Evolutionary conservation across 306 rosid species (phyloP).

Genomic region (Casuarina glauca): DNA sequence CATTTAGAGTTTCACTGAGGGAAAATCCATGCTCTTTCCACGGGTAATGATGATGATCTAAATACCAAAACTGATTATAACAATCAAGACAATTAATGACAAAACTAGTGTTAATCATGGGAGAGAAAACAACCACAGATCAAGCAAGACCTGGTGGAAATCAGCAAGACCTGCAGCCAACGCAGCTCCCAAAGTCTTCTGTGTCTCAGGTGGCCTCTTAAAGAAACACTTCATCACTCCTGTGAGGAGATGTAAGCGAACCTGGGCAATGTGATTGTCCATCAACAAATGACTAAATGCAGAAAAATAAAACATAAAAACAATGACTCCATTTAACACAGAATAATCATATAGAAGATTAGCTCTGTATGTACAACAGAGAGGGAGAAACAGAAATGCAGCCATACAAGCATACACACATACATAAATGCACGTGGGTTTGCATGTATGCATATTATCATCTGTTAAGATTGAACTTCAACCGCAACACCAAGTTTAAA

Average conservation of each 20-base stretch:
- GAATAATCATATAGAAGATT: neutral
- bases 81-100: neutral
- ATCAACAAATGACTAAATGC: constrained; percentile 21
- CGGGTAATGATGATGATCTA: neutral
- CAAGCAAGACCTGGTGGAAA: constrained; percentile 75
- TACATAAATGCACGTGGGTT: too few species aligned
- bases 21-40: too few species aligned
- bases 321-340: neutral
- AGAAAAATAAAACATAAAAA: constrained; percentile 20
- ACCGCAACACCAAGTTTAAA: neutral
- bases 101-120: neutral
- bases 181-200: constrained; percentile 88
- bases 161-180: constrained; percentile 95
- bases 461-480: neutral
- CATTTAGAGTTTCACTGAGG: too few species aligned
- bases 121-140: constrained; percentile 6
- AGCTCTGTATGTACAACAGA: neutral
- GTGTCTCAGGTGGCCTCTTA: constrained; percentile 97
- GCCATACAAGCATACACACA: too few species aligned
- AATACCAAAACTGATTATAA: neutral
- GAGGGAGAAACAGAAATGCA: too few species aligned
- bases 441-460: neutral
- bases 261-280: constrained; percentile 57
- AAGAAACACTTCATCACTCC: constrained; percentile 99
- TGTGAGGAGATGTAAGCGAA: constrained; percentile 95